phyloP scores from a whole-genome alignment of 1,284 basidiomycete genomes.

The Ceratobasidium sp. region DNA sequence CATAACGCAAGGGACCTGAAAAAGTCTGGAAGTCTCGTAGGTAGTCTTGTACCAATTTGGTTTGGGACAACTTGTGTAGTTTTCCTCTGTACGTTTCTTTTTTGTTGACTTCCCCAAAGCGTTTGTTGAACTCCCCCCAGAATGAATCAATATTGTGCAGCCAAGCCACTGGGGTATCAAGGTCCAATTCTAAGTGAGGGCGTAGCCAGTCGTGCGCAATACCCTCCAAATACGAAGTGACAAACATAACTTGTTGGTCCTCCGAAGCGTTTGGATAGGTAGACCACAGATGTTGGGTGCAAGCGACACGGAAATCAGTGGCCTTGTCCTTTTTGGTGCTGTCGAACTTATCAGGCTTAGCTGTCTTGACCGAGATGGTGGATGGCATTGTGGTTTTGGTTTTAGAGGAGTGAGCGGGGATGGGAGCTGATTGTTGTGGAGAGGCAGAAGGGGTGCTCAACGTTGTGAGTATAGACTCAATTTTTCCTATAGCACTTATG shows the following conservation, averaged over 20 bases:
- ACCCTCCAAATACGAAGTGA: constrained; percentile 8
- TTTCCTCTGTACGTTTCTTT: neutral
- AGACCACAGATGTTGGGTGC: neutral
- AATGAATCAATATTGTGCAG: neutral
- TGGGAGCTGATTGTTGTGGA: too few relatives aligned
- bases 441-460: too few relatives aligned
- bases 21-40: neutral
- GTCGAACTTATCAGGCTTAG: neutral
- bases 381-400: too few relatives aligned
- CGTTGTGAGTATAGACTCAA: too few relatives aligned
- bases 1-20: neutral
- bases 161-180: neutral
- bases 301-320: neutral
- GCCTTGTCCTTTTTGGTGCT: neutral
- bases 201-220: neutral
- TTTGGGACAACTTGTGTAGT: constrained; percentile 1
- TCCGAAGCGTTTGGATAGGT: neutral
- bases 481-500: too few relatives aligned
- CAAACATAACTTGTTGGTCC: neutral
- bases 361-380: neutral
- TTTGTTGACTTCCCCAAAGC: neutral
- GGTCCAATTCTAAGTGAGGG: neutral
- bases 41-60: constrained; percentile 14
- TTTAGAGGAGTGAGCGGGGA: too few relatives aligned
- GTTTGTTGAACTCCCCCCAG: neutral